phyloP scores from a whole-genome alignment of 257 asterid genomes.

The Paraleonurus japonicus region DNA sequence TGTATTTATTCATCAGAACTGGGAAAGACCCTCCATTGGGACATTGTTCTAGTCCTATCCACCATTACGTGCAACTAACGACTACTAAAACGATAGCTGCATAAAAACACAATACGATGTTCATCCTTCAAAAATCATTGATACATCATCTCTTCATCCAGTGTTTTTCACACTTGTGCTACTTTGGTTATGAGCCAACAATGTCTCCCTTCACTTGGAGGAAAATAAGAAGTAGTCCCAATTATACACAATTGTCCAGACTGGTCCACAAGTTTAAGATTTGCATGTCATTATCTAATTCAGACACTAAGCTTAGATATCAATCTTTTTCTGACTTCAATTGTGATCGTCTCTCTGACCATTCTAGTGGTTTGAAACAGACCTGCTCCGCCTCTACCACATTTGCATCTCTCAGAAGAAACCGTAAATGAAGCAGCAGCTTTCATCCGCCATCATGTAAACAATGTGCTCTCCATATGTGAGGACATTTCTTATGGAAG shows the following conservation, averaged over 20 bases:
- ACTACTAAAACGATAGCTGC: background rate
- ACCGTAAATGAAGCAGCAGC: conserved; percentile 46
- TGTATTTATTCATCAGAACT: background rate
- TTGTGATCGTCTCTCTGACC: background rate
- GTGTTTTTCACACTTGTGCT: background rate
- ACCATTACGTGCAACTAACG: no score
- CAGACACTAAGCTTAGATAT: background rate
- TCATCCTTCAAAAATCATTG: background rate
- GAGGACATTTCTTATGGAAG: conserved; percentile 70
- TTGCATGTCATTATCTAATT: background rate
- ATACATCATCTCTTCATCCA: background rate
- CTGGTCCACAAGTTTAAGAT: background rate
- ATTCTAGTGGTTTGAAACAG: conserved; percentile 41
- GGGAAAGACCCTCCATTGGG: background rate
- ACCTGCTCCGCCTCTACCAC: conserved; percentile 86
- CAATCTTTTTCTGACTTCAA: background rate
- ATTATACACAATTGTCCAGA: background rate
- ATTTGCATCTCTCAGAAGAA: conserved; percentile 72
- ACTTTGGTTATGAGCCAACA: background rate
- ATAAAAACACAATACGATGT: background rate
- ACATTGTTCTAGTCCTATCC: background rate
- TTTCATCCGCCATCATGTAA: conserved; percentile 42
- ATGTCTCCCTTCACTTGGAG: background rate
- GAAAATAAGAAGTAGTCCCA: background rate
- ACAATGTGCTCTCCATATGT: conserved; percentile 46